Evolutionary conservation across 352 stramenopile genomes (phyloP).

Genomic region (Phytophthora pisi): DNA sequence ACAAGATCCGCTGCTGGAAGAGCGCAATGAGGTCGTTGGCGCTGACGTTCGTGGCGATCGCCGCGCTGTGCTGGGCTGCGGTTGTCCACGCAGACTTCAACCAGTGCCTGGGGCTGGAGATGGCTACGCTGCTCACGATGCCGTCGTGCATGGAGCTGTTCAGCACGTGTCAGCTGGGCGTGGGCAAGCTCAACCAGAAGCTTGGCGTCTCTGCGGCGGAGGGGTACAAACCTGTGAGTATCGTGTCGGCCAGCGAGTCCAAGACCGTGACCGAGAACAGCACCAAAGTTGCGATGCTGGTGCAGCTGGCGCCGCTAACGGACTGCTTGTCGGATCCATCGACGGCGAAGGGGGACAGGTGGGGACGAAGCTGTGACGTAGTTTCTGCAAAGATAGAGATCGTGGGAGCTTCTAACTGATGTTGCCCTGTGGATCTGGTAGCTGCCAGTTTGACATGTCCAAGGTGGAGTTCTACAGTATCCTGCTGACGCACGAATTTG

Average conservation of each 20-base stretch:
- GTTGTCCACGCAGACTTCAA: conserved; percentile 43
- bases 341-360: conserved; percentile 17
- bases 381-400: background rate
- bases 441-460: conserved; percentile 68
- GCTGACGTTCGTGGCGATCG: conserved; percentile 4
- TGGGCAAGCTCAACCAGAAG: conserved; percentile 62
- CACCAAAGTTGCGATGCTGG: conserved; percentile 59
- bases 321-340: conserved; percentile 30
- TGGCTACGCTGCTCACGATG: conserved; percentile 38
- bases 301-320: conserved; percentile 54
- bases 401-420: background rate
- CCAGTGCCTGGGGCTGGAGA: conserved; percentile 62
- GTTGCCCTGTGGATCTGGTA: conserved; percentile 13
- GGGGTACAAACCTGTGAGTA: conserved; percentile 52
- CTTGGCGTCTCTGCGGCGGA: conserved; percentile 25
- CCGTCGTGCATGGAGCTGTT: conserved; percentile 50
- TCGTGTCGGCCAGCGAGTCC: conserved; percentile 72
- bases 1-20: conserved; percentile 9
- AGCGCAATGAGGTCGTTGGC: conserved; percentile 12
- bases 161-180: conserved; percentile 47
- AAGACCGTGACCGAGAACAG: conserved; percentile 38
- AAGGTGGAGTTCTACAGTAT: conserved; percentile 73
- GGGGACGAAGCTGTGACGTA: background rate
- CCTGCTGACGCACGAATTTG: conserved; percentile 47
- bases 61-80: conserved; percentile 9